Percentiles rank a stretch among this genome's conserved stretches.
These are phyloP conservation scores for Noccaea caerulescens DNA, from an alignment of 345 rosid genomes.

Conservation along the genomic window DNA sequence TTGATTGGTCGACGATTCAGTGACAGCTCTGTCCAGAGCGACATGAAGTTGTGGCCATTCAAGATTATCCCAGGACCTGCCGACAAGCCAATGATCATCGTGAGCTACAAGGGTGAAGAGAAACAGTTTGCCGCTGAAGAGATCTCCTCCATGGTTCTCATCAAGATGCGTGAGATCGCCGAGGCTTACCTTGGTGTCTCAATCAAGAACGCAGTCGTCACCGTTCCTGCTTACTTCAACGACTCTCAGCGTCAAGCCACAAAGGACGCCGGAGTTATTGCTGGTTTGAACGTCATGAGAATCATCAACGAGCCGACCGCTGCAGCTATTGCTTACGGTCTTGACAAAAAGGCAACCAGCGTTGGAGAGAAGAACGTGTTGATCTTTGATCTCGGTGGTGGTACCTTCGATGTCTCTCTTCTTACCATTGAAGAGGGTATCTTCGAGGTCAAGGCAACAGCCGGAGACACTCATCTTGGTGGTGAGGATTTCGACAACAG, in stretches of 20 bases:
- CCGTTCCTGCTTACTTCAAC: conserved; percentile 79
- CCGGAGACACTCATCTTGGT: conserved; percentile 81
- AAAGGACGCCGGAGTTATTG: conserved; percentile 80
- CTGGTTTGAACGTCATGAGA: conserved; percentile 75
- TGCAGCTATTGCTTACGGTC: conserved; percentile 84
- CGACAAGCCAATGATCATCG: conserved; percentile 75
- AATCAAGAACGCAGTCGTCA: conserved; percentile 73
- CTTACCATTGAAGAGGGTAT: conserved; percentile 80
- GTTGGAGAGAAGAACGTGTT: conserved; percentile 78
- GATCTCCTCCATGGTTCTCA: conserved; percentile 79
- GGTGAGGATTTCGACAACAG: conserved; percentile 83
- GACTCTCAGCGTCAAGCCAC: conserved; percentile 88
- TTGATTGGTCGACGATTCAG: conserved; percentile 73
- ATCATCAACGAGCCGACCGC: conserved; percentile 82
- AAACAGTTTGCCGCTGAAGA: conserved; percentile 74
- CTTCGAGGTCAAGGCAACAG: conserved; percentile 79
- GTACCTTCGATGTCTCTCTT: conserved; percentile 83
- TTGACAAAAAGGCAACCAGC: conserved; percentile 77
- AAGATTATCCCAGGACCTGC: conserved; percentile 69
- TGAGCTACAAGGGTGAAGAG: conserved; percentile 71
- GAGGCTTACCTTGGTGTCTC: conserved; percentile 77
- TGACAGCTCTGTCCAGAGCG: conserved; percentile 71
- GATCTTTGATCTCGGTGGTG: conserved; percentile 84
- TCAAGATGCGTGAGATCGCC: conserved; percentile 82
- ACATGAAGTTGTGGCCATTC: conserved; percentile 76